Conservation (phyloP, 2,329 filamentous ascomycete genomes). For the Aspergillus neoniger region DNA sequence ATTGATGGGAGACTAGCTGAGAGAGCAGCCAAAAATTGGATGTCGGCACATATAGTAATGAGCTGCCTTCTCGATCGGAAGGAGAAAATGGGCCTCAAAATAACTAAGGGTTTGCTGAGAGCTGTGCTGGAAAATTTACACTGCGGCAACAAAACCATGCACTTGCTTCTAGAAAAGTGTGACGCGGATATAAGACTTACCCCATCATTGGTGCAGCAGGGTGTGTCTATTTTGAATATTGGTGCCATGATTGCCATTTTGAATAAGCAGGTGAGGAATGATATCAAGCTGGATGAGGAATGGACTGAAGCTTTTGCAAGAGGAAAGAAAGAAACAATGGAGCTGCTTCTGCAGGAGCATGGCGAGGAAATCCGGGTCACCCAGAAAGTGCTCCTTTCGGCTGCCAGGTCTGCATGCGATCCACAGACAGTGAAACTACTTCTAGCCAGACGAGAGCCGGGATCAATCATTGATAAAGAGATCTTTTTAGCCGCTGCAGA, state of each 20-base stretch:
- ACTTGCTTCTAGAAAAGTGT: background rate
- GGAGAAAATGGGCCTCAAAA: background rate
- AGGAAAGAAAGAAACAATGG: background rate
- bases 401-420: background rate
- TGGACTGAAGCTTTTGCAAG: background rate
- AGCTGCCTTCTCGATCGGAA: background rate
- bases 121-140: background rate
- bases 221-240: background rate
- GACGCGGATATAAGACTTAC: background rate
- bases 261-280: background rate
- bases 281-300: background rate
- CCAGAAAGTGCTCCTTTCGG: background rate
- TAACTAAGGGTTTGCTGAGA: background rate
- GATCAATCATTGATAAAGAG: background rate
- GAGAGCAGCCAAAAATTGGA: background rate
- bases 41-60: background rate
- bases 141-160: background rate
- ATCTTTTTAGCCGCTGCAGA: background rate
- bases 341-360: background rate
- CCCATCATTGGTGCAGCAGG: background rate
- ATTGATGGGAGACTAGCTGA: background rate
- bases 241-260: background rate
- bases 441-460: background rate
- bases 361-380: background rate
- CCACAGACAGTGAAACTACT: background rate